These are phyloP conservation scores for Diaporthe vexans DNA, from an alignment of 2,329 filamentous ascomycete species.

Conservation along the genomic window DNA sequence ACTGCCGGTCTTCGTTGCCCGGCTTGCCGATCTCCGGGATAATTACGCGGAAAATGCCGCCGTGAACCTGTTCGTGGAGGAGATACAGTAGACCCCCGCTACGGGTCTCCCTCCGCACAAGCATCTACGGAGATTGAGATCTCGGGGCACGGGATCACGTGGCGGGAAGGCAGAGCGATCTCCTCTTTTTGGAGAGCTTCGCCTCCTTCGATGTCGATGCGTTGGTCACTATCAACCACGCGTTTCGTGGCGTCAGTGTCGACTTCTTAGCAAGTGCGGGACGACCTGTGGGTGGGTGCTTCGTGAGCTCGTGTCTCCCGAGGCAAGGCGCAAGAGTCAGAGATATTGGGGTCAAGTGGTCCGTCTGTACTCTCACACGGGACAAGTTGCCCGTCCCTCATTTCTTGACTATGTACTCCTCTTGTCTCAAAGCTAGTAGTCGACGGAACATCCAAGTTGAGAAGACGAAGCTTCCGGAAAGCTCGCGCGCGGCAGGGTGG, in stretches of 20 bases:
- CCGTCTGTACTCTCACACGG: background rate
- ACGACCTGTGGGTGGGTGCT: background rate
- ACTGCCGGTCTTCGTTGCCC: background rate
- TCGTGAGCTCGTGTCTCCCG: background rate
- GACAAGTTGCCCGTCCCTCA: background rate
- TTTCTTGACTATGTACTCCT: background rate
- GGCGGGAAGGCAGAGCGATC: background rate
- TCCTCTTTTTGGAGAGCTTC: background rate
- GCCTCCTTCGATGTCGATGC: background rate
- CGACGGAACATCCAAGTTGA: too few relatives aligned
- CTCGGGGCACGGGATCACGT: background rate
- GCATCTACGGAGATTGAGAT: background rate
- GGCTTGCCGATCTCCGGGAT: conserved; percentile 2
- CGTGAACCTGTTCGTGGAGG: background rate
- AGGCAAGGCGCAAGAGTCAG: too few relatives aligned
- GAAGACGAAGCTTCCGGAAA: background rate
- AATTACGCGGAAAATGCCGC: conserved; percentile 1
- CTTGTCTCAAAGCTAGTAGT: background rate
- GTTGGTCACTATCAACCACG: background rate
- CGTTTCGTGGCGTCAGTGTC: background rate
- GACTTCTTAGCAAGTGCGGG: conserved; percentile 5
- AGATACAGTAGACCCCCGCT: background rate
- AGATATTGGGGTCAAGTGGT: background rate
- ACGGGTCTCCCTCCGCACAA: background rate
- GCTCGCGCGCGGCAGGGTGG: background rate